These are phyloP conservation scores for Coemansia sp. DNA, from an alignment of 192 early-diverging fungal species.

Conservation along the genomic window DNA sequence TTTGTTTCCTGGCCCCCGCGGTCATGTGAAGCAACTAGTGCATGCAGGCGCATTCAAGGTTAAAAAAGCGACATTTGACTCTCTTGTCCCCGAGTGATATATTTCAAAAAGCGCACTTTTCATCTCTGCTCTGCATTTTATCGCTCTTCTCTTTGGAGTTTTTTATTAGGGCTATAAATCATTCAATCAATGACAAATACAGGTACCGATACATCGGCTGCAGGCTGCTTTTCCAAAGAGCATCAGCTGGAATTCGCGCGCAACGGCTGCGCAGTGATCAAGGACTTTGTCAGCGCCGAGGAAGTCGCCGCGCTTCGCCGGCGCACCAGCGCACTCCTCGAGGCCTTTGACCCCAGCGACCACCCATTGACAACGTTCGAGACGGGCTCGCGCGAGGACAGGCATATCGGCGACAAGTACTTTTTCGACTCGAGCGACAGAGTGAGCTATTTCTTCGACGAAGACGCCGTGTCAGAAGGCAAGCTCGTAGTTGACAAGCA, in stretches of 20 bases:
- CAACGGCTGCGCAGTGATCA: slow-evolving; percentile 34
- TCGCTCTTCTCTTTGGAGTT: no score
- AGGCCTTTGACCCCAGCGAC: slow-evolving; percentile 58
- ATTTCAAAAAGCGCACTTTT: no score
- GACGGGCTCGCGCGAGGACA: slow-evolving; percentile 51
- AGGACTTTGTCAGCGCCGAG: slow-evolving; percentile 14
- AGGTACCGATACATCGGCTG: no score
- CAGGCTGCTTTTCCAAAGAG: neutral
- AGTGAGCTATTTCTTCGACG: slow-evolving; percentile 85
- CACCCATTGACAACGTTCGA: slow-evolving; percentile 80
- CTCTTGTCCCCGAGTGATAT: no score
- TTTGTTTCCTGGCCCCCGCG: no score
- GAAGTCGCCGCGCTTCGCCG: slow-evolving; percentile 17
- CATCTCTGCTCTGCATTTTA: no score
- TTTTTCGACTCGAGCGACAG: slow-evolving; percentile 84
- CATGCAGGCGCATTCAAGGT: no score
- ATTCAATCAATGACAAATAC: neutral
- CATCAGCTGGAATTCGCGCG: slow-evolving; percentile 15
- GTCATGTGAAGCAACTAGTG: no score
- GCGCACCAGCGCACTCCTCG: slow-evolving; percentile 55
- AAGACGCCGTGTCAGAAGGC: slow-evolving; percentile 67
- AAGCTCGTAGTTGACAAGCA: slow-evolving; percentile 60
- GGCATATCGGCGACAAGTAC: slow-evolving; percentile 83
- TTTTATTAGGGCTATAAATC: no score
- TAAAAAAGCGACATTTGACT: no score